phyloP scores from a whole-genome alignment of 345 rosid species.

The Durio zibethinus region DNA sequence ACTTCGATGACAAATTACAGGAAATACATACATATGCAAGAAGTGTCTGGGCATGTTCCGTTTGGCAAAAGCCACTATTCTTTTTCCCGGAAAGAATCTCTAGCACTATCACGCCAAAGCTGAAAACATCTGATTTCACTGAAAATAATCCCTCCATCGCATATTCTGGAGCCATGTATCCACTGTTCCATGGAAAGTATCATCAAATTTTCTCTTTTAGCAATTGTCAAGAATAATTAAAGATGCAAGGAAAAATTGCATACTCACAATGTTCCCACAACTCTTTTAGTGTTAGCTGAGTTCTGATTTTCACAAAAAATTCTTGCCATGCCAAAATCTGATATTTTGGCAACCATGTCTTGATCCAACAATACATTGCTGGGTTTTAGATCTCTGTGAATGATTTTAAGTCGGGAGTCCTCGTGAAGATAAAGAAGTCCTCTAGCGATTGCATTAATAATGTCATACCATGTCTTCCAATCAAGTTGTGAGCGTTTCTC shows the following conservation, averaged over 20 bases:
- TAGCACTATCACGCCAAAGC: conserved; percentile 44
- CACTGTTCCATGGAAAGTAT: conserved; percentile 17
- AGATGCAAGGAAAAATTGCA: neutral
- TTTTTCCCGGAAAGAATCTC: conserved; percentile 29
- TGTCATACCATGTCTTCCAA: conserved; percentile 29
- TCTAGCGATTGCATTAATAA: conserved; percentile 36
- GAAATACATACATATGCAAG: conserved; percentile 24
- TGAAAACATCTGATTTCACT: conserved; percentile 48
- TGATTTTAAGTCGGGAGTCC: conserved; percentile 41
- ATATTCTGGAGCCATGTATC: conserved; percentile 45
- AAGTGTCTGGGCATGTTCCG: conserved; percentile 25
- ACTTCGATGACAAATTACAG: neutral
- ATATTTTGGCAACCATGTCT: conserved; percentile 31
- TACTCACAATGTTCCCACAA: conserved; percentile 48
- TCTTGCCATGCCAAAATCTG: conserved; percentile 40
- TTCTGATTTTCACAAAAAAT: conserved; percentile 23
- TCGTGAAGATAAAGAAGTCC: conserved; percentile 53
- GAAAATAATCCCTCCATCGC: conserved; percentile 45
- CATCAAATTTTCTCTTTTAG: neutral
- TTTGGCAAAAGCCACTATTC: conserved; percentile 12
- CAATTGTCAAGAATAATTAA: neutral
- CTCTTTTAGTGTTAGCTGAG: conserved; percentile 33
- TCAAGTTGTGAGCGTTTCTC: conserved; percentile 20
- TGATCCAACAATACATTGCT: conserved; percentile 31
- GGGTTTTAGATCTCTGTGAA: conserved; percentile 45